A percentile compares a stretch with the other conserved stretches of the same genome.
phyloP scores from a whole-genome alignment of 306 rosid species.

The Luffa acutangula region DNA sequence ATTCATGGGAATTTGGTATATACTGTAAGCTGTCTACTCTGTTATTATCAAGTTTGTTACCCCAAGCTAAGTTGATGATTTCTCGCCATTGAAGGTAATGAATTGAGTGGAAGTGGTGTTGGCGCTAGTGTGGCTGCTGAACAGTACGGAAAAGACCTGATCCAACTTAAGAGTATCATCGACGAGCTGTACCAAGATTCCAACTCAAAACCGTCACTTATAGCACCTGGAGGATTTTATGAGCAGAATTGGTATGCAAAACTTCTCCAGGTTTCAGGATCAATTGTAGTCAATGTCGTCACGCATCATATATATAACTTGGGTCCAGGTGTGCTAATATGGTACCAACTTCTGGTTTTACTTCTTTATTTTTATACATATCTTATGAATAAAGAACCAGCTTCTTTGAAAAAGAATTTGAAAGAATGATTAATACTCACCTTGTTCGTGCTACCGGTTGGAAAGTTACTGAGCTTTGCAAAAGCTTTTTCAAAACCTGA shows the following conservation, averaged over 20 bases:
- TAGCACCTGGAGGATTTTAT: constrained; percentile 95
- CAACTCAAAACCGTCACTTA: constrained; percentile 41
- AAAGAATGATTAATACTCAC: neutral
- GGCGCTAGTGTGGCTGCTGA: constrained; percentile 67
- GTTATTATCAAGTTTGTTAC: neutral
- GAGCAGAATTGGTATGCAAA: constrained; percentile 55
- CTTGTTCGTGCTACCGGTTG: neutral
- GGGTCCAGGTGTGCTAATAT: constrained; percentile 66
- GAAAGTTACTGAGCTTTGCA: neutral
- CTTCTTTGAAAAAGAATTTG: neutral
- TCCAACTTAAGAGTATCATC: constrained; percentile 43
- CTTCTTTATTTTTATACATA: neutral
- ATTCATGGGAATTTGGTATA: constrained; percentile 95
- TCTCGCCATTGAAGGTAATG: constrained; percentile 56
- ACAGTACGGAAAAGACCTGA: constrained; percentile 81
- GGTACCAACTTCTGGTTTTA: constrained; percentile 2
- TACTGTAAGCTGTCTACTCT: neutral
- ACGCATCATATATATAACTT: constrained; percentile 83
- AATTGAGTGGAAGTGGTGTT: constrained; percentile 74
- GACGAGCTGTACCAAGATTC: constrained; percentile 35
- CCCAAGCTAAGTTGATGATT: neutral
- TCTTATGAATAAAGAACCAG: neutral
- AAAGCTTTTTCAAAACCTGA: neutral
- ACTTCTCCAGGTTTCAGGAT: constrained; percentile 68
- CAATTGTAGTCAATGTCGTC: constrained; percentile 45